A percentile compares a stretch with the other conserved stretches of the same genome.
Conservation (phyloP, 257 asterid species). For the Nemophila menziesii region DNA sequence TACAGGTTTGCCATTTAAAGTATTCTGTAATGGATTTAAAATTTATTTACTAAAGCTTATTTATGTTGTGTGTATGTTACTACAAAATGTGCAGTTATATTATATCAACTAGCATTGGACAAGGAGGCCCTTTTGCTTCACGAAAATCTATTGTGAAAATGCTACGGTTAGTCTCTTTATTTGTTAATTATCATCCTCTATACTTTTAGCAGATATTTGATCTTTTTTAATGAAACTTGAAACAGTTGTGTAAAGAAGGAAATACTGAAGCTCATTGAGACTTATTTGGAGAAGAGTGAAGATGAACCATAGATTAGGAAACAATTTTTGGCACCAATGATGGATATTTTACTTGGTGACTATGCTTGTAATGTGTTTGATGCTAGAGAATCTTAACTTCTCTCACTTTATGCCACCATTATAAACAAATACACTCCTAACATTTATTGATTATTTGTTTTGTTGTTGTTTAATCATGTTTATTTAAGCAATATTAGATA, state of each 20-base stretch:
- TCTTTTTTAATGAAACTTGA: slow-evolving; percentile 2
- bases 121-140: too few species aligned
- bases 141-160: slow-evolving; percentile 77
- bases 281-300: slow-evolving; percentile 89
- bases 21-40: too few species aligned
- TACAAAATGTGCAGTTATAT: slow-evolving; percentile 95
- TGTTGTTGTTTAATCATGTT: slow-evolving; percentile 1
- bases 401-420: slow-evolving; percentile 87
- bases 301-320: slow-evolving; percentile 78
- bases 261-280: slow-evolving; percentile 83
- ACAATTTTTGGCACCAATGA: slow-evolving; percentile 96
- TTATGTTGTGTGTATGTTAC: not conserved
- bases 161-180: slow-evolving; percentile 53
- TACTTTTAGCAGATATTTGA: slow-evolving; percentile 4
- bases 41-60: not conserved
- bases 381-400: slow-evolving; percentile 98
- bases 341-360: slow-evolving; percentile 94
- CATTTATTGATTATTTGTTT: slow-evolving; percentile 39
- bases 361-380: slow-evolving; percentile 90
- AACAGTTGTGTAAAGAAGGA: slow-evolving; percentile 94
- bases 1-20: slow-evolving; percentile 40
- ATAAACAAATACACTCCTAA: slow-evolving; percentile 85
- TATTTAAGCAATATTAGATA: slow-evolving; percentile 3
- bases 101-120: slow-evolving; percentile 73
- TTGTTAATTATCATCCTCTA: slow-evolving; percentile 4